phyloP scores from a whole-genome alignment of 768 basidiomycete species.

The Sporobolomyces pararoseus region DNA sequence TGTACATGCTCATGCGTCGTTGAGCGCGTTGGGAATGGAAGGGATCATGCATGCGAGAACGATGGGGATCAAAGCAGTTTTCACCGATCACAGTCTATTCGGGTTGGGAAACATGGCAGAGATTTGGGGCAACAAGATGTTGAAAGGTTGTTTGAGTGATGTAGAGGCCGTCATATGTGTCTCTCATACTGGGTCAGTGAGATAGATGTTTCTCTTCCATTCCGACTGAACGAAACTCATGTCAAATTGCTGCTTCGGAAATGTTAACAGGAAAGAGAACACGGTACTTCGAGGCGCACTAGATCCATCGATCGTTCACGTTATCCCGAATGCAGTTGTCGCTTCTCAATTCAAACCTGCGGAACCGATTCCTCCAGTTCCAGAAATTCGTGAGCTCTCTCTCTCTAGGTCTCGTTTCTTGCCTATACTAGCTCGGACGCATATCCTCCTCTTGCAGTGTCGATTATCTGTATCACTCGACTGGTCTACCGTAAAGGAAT shows the following conservation, averaged over 20 bases:
- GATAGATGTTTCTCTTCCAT: no score
- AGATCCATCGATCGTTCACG: conserved; percentile 68
- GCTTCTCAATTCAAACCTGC: conserved; percentile 78
- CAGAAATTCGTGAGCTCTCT: conserved; percentile 45
- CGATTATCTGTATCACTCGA: conserved; percentile 82
- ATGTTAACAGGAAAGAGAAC: conserved; percentile 75
- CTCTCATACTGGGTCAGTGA: conserved; percentile 84
- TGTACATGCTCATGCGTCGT: conserved; percentile 85
- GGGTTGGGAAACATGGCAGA: conserved; percentile 96
- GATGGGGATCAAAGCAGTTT: conserved; percentile 81
- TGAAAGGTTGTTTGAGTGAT: conserved; percentile 78
- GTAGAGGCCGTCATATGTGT: conserved; percentile 95
- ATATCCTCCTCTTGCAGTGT: conserved; percentile 59
- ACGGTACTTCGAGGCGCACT: conserved; percentile 82
- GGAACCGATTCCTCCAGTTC: conserved; percentile 52
- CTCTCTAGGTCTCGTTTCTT: conserved; percentile 1
- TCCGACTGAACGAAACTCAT: no score
- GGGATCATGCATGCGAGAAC: conserved; percentile 83
- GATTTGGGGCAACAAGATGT: conserved; percentile 92
- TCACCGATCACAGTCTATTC: conserved; percentile 95
- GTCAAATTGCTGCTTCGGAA: neutral
- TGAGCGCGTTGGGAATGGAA: conserved; percentile 88
- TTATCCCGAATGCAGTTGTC: conserved; percentile 88
- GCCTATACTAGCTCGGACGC: no score
- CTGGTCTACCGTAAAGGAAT: conserved; percentile 94